Evolutionary conservation across 768 basidiomycete species (phyloP).

Genomic region (Inosperma sp.): DNA sequence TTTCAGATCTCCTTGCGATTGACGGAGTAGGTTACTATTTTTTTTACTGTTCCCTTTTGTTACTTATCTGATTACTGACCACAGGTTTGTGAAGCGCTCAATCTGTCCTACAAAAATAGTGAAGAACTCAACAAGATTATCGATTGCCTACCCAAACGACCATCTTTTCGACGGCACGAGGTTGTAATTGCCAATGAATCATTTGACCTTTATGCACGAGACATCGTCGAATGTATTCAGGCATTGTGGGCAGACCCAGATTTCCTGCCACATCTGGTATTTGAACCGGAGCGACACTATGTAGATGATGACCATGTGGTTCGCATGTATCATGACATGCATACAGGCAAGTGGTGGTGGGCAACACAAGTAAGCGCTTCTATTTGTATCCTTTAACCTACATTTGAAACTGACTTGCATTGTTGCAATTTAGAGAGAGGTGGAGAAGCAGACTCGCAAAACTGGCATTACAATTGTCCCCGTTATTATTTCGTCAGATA

Average conservation of each 20-base stretch:
- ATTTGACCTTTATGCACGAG: conserved; percentile 28
- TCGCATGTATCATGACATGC: conserved; percentile 38
- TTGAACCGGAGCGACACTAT: conserved; percentile 36
- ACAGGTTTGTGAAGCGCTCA: conserved; percentile 24
- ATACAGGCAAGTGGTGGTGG: conserved; percentile 53
- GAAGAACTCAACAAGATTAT: conserved; percentile 26
- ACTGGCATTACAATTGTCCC: conserved; percentile 32
- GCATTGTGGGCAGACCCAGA: conserved; percentile 33
- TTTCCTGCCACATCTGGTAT: conserved; percentile 25
- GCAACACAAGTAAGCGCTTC: conserved; percentile 34
- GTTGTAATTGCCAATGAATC: conserved; percentile 26
- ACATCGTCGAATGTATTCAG: conserved; percentile 33
- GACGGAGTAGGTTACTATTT: conserved; percentile 29
- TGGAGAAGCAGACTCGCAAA: conserved; percentile 16
- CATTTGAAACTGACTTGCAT: neutral
- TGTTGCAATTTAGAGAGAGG: conserved; percentile 4
- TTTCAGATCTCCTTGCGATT: conserved; percentile 36
- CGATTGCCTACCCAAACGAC: conserved; percentile 23
- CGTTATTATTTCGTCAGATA: conserved; percentile 28
- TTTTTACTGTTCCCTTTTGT: neutral
- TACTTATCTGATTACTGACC: conserved; percentile 1
- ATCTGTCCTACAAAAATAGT: conserved; percentile 24
- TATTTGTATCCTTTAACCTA: neutral
- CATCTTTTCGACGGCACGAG: conserved; percentile 24
- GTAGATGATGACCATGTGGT: conserved; percentile 21